A percentile compares a stretch with the other conserved stretches of the same genome.
Evolutionary conservation across 805 yeast species (phyloP).

Genomic region (Wickerhamiella domercqiae): DNA sequence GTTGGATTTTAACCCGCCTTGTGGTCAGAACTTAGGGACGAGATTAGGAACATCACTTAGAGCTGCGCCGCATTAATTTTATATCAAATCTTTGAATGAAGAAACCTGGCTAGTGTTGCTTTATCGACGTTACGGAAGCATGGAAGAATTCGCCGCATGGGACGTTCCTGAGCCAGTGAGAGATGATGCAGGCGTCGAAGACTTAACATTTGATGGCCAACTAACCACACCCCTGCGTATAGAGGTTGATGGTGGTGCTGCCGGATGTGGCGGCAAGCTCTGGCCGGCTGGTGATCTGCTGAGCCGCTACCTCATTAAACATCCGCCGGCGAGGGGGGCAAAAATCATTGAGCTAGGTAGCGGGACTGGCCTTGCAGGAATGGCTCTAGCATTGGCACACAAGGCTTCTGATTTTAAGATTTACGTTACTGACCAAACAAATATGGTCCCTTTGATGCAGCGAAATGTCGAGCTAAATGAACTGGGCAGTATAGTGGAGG

Average conservation of each 20-base stretch:
- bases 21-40: no score
- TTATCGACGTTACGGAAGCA: no score
- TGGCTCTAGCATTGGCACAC: slow-evolving; percentile 22
- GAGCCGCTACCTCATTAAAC: slow-evolving; percentile 29
- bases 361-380: slow-evolving; percentile 45
- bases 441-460: slow-evolving; percentile 33
- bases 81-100: no score
- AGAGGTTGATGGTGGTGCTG: slow-evolving; percentile 41
- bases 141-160: neutral
- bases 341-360: slow-evolving; percentile 38
- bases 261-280: slow-evolving; percentile 49
- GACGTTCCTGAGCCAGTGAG: slow-evolving; percentile 21
- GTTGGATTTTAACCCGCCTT: no score
- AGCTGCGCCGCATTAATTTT: no score
- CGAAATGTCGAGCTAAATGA: slow-evolving; percentile 31
- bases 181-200: slow-evolving; percentile 27
- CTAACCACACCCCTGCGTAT: slow-evolving; percentile 27
- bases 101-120: no score
- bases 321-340: slow-evolving; percentile 13
- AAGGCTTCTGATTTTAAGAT: slow-evolving; percentile 24
- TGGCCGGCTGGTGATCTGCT: slow-evolving; percentile 49
- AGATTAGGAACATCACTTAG: no score
- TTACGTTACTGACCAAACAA: slow-evolving; percentile 35
- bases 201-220: slow-evolving; percentile 28
- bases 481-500: slow-evolving; percentile 25